These are phyloP conservation scores for Hydrangea macrophylla DNA, from an alignment of 148 eudicot genomes.

Conservation along the genomic window DNA sequence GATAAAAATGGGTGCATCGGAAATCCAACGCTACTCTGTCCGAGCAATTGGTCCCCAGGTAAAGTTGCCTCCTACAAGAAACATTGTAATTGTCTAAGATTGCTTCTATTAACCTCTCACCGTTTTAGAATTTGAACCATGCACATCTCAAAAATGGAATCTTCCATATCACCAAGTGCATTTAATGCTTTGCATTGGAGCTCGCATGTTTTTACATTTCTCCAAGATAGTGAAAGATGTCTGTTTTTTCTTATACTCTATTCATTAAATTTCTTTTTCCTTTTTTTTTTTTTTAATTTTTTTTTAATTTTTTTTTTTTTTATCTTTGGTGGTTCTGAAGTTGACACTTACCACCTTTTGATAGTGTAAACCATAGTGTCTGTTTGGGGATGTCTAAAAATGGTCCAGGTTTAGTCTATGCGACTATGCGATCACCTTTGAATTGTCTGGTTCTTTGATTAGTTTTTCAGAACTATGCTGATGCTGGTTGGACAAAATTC, in stretches of 20 bases:
- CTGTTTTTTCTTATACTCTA: conserved; percentile 55
- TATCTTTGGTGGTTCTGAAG: too few relatives aligned
- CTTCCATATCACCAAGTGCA: conserved; percentile 84
- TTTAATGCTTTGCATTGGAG: conserved; percentile 72
- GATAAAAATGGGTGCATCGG: conserved; percentile 22
- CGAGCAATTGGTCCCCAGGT: conserved; percentile 24
- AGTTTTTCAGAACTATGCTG: too few relatives aligned
- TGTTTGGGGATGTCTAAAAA: too few relatives aligned
- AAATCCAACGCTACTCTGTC: conserved; percentile 29
- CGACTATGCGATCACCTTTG: too few relatives aligned
- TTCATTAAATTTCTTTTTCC: conserved; percentile 34
- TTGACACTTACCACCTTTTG: too few relatives aligned
- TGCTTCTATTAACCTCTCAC: conserved; percentile 30
- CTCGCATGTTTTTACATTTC: conserved; percentile 53
- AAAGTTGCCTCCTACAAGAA: conserved; percentile 11
- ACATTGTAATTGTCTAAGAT: conserved; percentile 20
- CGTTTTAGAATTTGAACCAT: conserved; percentile 27
- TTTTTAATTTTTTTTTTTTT: too few relatives aligned
- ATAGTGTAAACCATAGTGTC: too few relatives aligned
- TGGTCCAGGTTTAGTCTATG: too few relatives aligned
- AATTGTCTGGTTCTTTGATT: too few relatives aligned
- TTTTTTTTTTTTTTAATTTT: too few relatives aligned
- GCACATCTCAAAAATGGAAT: conserved; percentile 74
- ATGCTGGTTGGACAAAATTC: too few relatives aligned
- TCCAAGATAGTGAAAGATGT: conserved; percentile 82